Evolutionary conservation across 305 asterid species (phyloP).

Genomic region (Lippia alba): DNA sequence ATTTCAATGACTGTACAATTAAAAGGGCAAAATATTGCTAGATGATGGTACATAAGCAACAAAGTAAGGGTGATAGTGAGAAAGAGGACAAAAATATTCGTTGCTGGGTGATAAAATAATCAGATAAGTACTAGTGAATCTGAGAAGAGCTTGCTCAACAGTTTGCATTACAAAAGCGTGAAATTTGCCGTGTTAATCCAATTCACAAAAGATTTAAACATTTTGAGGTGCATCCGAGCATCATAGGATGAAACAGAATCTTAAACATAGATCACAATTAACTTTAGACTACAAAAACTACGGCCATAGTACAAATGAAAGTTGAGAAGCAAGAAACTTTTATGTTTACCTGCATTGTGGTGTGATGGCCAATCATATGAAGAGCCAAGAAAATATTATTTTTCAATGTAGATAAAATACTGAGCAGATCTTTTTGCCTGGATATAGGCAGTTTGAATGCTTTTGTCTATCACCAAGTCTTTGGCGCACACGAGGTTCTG

Average conservation of each 20-base stretch:
- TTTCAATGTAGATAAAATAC: slow-evolving; percentile 84
- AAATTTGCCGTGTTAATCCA: slow-evolving; percentile 2
- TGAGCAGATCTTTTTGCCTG: slow-evolving; percentile 94
- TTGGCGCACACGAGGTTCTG: slow-evolving; percentile 80
- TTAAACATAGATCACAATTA: slow-evolving; percentile 2
- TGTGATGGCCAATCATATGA: slow-evolving; percentile 89
- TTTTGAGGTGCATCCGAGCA: slow-evolving; percentile 16
- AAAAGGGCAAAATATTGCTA: too few relatives aligned
- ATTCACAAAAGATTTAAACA: slow-evolving; percentile 11
- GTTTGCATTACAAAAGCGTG: slow-evolving; percentile 1
- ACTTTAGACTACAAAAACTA: slow-evolving; percentile 10
- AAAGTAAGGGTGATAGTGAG: too few relatives aligned
- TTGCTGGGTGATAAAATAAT: slow-evolving; percentile 5
- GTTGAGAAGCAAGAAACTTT: slow-evolving; percentile 26
- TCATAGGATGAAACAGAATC: slow-evolving; percentile 9
- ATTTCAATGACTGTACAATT: too few relatives aligned
- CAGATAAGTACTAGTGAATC: slow-evolving; percentile 17
- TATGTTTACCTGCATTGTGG: slow-evolving; percentile 78
- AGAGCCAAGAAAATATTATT: slow-evolving; percentile 91
- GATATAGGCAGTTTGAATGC: slow-evolving; percentile 86
- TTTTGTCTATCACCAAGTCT: slow-evolving; percentile 71
- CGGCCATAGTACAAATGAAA: slow-evolving; percentile 15
- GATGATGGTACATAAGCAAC: too few relatives aligned
- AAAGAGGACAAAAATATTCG: slow-evolving; percentile 5
- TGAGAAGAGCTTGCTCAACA: slow-evolving; percentile 9